Evolutionary conservation across 2,329 filamentous ascomycete species (phyloP).

Genomic region (Aspergillus caelatus): DNA sequence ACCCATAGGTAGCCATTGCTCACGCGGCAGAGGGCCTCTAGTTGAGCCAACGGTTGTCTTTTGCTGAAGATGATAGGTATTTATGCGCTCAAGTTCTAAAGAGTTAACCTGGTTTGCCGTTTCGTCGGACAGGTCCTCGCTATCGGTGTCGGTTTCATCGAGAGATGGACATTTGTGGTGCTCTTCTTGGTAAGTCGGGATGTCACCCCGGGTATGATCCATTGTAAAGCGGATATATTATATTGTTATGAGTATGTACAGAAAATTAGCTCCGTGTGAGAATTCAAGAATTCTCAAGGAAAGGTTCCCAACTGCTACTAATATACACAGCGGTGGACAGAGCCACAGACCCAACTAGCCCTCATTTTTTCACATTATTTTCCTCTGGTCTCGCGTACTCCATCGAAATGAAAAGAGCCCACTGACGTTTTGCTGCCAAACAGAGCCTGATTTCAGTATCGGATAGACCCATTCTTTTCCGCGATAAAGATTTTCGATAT

Average conservation of each 20-base stretch:
- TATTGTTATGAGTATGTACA: background rate
- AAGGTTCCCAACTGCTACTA: background rate
- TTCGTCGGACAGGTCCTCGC: constrained; percentile 15
- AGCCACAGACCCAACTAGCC: background rate
- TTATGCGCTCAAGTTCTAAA: constrained; percentile 24
- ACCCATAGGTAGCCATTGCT: constrained; percentile 30
- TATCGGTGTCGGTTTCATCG: constrained; percentile 10
- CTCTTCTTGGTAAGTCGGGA: constrained; percentile 7
- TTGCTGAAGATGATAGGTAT: constrained; percentile 26
- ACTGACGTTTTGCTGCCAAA: constrained; percentile 5
- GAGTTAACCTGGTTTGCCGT: constrained; percentile 20
- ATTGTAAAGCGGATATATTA: background rate
- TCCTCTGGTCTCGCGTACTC: background rate
- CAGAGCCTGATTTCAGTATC: constrained; percentile 3
- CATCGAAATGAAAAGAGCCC: background rate
- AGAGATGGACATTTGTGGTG: constrained; percentile 2
- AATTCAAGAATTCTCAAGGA: background rate
- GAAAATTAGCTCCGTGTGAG: background rate
- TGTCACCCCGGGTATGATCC: constrained; percentile 7
- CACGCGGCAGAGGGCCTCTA: constrained; percentile 18
- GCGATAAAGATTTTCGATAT: constrained; percentile 11
- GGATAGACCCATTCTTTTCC: constrained; percentile 22
- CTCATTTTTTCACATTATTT: constrained; percentile 7
- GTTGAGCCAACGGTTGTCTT: constrained; percentile 26
- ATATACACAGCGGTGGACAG: background rate